These are phyloP conservation scores for Helminthosporium solani DNA, from an alignment of 2,329 filamentous ascomycete species.

Conservation along the genomic window DNA sequence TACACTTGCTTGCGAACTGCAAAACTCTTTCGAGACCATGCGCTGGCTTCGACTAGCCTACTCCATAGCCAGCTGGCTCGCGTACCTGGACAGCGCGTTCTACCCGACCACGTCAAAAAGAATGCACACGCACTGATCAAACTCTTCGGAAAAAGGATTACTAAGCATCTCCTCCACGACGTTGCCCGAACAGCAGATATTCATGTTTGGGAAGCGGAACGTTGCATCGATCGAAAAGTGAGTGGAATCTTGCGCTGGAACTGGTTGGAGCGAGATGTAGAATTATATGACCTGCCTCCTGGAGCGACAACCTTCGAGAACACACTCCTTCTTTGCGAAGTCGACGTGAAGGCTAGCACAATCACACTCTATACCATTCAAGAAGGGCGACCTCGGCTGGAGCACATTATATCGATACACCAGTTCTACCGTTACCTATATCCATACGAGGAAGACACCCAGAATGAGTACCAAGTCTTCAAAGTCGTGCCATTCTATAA, in stretches of 20 bases:
- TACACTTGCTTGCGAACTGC: slow-evolving; percentile 18
- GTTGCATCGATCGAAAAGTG: slow-evolving; percentile 6
- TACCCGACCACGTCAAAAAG: slow-evolving; percentile 1
- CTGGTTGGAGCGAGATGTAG: not conserved
- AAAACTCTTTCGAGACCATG: slow-evolving; percentile 21
- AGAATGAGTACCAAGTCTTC: slow-evolving; percentile 7
- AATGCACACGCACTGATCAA: slow-evolving; percentile 2
- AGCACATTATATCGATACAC: slow-evolving; percentile 11
- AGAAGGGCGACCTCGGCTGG: not conserved
- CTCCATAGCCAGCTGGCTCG: slow-evolving; percentile 14
- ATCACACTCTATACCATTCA: slow-evolving; percentile 12
- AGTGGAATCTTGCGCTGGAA: slow-evolving; percentile 8
- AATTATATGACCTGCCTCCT: not conserved
- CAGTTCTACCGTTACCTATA: slow-evolving; percentile 3
- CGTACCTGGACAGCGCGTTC: slow-evolving; percentile 1
- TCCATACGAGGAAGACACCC: not conserved
- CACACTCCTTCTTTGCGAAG: slow-evolving; percentile 11
- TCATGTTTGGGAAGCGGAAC: slow-evolving; percentile 5
- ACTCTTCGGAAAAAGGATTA: slow-evolving; percentile 7
- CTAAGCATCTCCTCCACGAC: slow-evolving; percentile 11
- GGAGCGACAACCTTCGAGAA: not conserved
- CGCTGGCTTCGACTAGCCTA: slow-evolving; percentile 15
- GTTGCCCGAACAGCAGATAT: slow-evolving; percentile 9
- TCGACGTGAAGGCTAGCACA: slow-evolving; percentile 3
- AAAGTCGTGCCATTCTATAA: slow-evolving; percentile 8